A percentile compares a stretch with the other conserved stretches of the same genome.
These are phyloP conservation scores for Bisporella sp. DNA, from an alignment of 2,329 filamentous ascomycete genomes.

Conservation along the genomic window DNA sequence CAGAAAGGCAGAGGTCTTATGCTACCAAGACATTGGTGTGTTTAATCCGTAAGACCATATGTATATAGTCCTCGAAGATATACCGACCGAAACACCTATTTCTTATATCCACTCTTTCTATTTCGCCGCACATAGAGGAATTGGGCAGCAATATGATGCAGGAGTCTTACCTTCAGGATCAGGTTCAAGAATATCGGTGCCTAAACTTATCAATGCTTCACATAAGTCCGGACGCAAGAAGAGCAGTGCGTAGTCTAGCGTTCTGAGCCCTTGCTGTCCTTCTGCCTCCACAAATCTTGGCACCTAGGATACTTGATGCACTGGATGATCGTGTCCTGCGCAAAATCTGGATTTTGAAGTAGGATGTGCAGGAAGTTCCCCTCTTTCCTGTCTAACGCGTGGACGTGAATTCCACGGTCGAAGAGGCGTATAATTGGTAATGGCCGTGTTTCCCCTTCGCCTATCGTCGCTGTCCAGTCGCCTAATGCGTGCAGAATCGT, in stretches of 20 bases:
- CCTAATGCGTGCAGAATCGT: conserved; percentile 18
- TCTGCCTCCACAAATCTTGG: conserved; percentile 5
- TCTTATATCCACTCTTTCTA: too few species aligned
- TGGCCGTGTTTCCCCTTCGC: conserved; percentile 8
- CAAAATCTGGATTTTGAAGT: conserved; percentile 15
- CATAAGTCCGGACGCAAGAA: conserved; percentile 9
- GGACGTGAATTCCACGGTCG: background rate
- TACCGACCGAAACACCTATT: background rate
- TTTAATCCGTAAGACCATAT: too few species aligned
- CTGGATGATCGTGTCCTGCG: conserved; percentile 15
- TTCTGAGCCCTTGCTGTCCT: conserved; percentile 5
- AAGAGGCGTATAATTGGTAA: conserved; percentile 9
- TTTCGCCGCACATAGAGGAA: background rate
- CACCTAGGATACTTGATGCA: conserved; percentile 12
- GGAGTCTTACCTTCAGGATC: conserved; percentile 16
- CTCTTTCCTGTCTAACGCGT: background rate
- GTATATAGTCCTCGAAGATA: too few species aligned
- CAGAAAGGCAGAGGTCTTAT: too few species aligned
- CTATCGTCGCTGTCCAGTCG: conserved; percentile 9
- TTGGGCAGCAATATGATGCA: conserved; percentile 19
- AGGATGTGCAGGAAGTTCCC: conserved; percentile 10
- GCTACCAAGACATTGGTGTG: too few species aligned
- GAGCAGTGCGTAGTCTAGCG: conserved; percentile 5
- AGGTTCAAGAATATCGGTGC: conserved; percentile 13
- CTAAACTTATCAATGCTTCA: conserved; percentile 14